Conservation (phyloP, 2,329 filamentous ascomycete genomes). For the Colletotrichum spaethianum region DNA sequence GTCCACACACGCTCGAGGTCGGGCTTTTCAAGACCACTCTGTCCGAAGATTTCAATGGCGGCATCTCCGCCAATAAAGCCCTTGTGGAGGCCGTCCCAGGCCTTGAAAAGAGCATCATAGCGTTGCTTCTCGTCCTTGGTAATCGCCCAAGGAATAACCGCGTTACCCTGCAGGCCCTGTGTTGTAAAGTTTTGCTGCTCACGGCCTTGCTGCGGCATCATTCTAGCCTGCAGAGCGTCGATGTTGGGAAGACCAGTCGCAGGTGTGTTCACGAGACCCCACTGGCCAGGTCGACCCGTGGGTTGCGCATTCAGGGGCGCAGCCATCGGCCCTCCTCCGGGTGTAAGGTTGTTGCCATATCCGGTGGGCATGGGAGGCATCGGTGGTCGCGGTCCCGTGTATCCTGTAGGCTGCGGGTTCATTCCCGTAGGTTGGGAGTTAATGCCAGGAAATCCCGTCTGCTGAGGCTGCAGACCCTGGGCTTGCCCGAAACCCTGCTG, state of each 20-base stretch:
- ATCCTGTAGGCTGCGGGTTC: conserved; percentile 80
- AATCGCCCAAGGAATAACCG: conserved; percentile 97
- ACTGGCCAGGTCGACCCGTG: conserved; percentile 92
- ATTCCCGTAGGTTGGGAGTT: conserved; percentile 75
- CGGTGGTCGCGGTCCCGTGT: conserved; percentile 82
- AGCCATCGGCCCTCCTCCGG: conserved; percentile 73
- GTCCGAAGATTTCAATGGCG: conserved; percentile 96
- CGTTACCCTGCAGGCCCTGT: conserved; percentile 90
- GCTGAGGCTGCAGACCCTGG: conserved; percentile 75
- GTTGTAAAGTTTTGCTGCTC: conserved; percentile 88
- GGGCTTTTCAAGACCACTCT: conserved; percentile 91
- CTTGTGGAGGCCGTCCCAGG: conserved; percentile 95
- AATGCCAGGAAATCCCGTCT: conserved; percentile 78
- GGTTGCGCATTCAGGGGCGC: conserved; percentile 89
- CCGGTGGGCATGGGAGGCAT: conserved; percentile 86
- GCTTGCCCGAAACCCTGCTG: conserved; percentile 70
- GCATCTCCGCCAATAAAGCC: conserved; percentile 93
- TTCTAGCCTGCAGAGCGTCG: conserved; percentile 89
- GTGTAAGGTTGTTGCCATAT: conserved; percentile 68
- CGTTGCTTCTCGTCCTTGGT: conserved; percentile 99
- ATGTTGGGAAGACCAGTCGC: conserved; percentile 93
- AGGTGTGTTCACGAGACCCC: conserved; percentile 98
- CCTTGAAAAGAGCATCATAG: conserved; percentile 94
- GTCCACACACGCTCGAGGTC: conserved; percentile 97
- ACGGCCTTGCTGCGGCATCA: conserved; percentile 97